Conservation (phyloP, 2,329 filamentous ascomycete species). For the Cladosporium sphaerospermum region DNA sequence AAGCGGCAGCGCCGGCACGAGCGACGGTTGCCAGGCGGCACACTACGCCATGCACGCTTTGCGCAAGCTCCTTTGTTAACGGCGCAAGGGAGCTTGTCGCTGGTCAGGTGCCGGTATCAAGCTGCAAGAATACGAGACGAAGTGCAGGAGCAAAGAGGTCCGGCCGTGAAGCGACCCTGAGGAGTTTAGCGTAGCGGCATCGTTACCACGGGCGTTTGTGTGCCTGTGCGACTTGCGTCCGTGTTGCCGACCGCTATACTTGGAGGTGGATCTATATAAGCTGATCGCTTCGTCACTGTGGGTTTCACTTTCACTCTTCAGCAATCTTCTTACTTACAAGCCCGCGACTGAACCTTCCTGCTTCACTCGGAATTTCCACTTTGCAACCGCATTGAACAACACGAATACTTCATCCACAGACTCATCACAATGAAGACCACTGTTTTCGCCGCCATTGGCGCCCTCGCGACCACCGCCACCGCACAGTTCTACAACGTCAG, state of each 20-base stretch:
- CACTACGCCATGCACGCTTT: neutral
- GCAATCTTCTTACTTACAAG: too few species aligned
- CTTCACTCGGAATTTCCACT: neutral
- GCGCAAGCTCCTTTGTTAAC: slow-evolving; percentile 1
- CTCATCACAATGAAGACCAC: slow-evolving; percentile 4
- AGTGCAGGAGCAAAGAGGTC: neutral
- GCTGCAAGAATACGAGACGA: slow-evolving; percentile 3
- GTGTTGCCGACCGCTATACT: neutral
- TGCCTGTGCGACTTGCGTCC: neutral
- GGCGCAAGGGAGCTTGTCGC: neutral
- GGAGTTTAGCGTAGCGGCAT: neutral
- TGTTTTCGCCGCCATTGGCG: slow-evolving; percentile 16
- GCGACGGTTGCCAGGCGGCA: neutral
- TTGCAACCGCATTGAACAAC: neutral
- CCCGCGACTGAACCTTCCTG: neutral
- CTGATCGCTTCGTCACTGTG: too few species aligned
- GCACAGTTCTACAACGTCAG: slow-evolving; percentile 33
- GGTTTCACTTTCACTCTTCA: too few species aligned
- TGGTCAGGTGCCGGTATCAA: neutral
- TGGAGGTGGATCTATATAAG: neutral
- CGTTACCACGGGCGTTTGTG: neutral
- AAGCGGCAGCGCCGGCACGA: neutral
- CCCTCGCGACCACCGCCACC: slow-evolving; percentile 17
- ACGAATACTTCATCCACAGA: neutral
- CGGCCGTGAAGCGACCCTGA: neutral